Evolutionary conservation across 768 basidiomycete species (phyloP).

Genomic region (Mycena kentingensis): DNA sequence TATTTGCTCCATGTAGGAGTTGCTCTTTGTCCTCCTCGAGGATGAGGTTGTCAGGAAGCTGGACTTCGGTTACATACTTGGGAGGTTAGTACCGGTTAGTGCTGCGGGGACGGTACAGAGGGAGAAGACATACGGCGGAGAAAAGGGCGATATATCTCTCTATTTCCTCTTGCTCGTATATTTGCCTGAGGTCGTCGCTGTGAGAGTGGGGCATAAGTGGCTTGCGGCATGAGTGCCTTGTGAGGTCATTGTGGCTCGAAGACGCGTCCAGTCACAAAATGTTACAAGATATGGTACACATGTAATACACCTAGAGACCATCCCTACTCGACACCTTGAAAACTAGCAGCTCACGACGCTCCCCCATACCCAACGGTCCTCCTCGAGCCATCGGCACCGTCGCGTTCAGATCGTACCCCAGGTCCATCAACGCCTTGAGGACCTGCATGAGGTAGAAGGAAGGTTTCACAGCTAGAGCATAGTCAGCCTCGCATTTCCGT

Average conservation of each 20-base stretch:
- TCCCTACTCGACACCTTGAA: no score
- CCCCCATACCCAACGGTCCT: constrained; percentile 44
- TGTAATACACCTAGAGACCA: no score
- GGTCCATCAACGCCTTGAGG: constrained; percentile 55
- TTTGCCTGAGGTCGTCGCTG: constrained; percentile 56
- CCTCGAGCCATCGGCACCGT: constrained; percentile 60
- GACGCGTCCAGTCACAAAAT: no score
- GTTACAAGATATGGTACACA: no score
- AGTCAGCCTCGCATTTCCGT: background rate
- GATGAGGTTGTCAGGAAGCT: constrained; percentile 29
- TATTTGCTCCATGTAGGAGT: background rate
- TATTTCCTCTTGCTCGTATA: constrained; percentile 68
- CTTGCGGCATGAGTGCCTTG: background rate
- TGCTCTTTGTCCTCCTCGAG: background rate
- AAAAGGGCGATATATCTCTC: constrained; percentile 62
- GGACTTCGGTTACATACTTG: constrained; percentile 65
- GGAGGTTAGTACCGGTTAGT: constrained; percentile 1
- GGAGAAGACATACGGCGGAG: constrained; percentile 43
- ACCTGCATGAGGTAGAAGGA: constrained; percentile 62
- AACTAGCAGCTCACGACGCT: constrained; percentile 62
- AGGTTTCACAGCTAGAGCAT: constrained; percentile 45
- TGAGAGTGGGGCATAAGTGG: constrained; percentile 38
- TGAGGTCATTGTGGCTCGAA: background rate
- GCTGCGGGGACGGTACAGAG: background rate
- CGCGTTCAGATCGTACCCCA: constrained; percentile 66